Base-by-base conservation (phyloP, 768 basidiomycete species). In the Serendipita sp. region DNA sequence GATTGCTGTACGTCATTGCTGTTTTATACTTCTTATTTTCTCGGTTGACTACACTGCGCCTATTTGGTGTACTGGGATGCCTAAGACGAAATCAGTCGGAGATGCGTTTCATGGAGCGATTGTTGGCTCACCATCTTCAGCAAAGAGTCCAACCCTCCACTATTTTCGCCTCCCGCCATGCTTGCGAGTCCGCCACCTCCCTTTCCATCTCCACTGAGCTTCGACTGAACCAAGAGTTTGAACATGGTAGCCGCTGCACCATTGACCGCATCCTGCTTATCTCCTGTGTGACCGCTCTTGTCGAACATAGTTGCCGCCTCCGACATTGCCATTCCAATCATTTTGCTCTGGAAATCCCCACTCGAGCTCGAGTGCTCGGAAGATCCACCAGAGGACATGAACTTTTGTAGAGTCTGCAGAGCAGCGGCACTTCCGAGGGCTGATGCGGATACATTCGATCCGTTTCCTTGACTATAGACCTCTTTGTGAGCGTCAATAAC, bases 301-400 rank as follows among this genome's bases (percentile, higher is more conserved):
- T 90, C 88, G 67, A 92, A 87, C 56, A 90, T 73, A 70, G n/a
- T 73, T 60, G 69, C 70, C 64, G 72, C 75, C 65, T 94, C 85
- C 0, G 82, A 81, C 89, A 95, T 90, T 3, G 92, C 91, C 72
- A 90, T 72, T 68, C 86, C 86, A 72, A 95, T 83, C 64, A 94
- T 74, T 71, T 93, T 71, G 42, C 81, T 82, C 70, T 72, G 70
- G 69, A 68, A 68, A 64, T 31, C 41, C 17, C 28, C 42, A 16
- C 42, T 14, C 14, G 33, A 31, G 34, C 44, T n/a, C 33, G 20
- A 20, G 31, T 63, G 38, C 34, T 34, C 34, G 79, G 77, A 58
- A 11, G 17, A 24, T 22, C 53, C 65, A 1, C 73, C 41, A 17
- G 84, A 80, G 2, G 79, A 80, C 1, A 85, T 84, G 74, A 87